phyloP scores from a whole-genome alignment of 495 filamentous ascomycete genomes.

The Aspergillus homomorphus region DNA sequence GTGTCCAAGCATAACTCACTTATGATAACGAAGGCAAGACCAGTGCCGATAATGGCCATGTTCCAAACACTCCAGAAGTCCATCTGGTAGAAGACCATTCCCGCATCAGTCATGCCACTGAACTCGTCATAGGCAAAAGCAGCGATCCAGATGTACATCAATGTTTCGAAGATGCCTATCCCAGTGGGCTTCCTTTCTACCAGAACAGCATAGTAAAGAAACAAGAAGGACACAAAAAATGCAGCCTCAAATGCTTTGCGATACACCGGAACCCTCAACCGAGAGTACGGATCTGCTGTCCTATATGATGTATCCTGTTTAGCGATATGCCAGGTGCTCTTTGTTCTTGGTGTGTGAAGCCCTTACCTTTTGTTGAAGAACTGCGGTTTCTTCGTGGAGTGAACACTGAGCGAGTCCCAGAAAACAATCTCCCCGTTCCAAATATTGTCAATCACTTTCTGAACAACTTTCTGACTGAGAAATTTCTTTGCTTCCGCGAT shows the following conservation, averaged over 20 bases:
- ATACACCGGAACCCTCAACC: constrained; percentile 86
- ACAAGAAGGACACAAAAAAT: constrained; percentile 80
- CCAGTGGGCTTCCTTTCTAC: constrained; percentile 53
- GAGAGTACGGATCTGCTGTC: constrained; percentile 76
- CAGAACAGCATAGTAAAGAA: constrained; percentile 81
- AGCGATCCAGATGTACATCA: constrained; percentile 67
- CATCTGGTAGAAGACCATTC: constrained; percentile 74
- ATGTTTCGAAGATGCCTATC: constrained; percentile 49
- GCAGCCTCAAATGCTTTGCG: constrained; percentile 83
- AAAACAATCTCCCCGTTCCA: constrained; percentile 93
- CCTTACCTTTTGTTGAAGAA: constrained; percentile 67
- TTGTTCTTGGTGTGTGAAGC: not conserved
- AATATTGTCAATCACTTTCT: constrained; percentile 83
- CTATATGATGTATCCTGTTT: constrained; percentile 22
- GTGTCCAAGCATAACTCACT: constrained; percentile 51
- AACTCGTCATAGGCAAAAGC: constrained; percentile 88
- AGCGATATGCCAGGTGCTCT: not conserved
- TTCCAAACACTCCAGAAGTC: constrained; percentile 94
- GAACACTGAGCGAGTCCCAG: constrained; percentile 77
- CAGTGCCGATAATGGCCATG: constrained; percentile 80
- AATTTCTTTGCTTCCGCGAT: constrained; percentile 90
- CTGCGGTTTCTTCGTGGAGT: constrained; percentile 75
- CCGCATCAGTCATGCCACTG: constrained; percentile 78
- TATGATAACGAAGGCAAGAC: constrained; percentile 64
- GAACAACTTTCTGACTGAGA: constrained; percentile 78